Conservation (phyloP, 1,284 basidiomycete species). For the Rugiboletus extremiorientalis region DNA sequence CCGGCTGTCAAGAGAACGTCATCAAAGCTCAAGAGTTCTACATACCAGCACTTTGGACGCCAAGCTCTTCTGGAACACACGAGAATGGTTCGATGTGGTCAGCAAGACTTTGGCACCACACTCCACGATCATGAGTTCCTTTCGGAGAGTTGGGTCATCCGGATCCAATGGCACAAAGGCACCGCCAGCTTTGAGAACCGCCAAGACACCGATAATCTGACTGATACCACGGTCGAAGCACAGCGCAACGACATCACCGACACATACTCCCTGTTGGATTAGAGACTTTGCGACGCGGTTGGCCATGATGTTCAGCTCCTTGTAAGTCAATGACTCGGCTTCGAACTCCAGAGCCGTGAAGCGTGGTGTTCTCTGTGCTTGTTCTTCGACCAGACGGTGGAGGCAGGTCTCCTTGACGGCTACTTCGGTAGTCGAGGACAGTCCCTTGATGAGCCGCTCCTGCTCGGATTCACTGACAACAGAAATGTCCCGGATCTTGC, state of each 20-base stretch:
- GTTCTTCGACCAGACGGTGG: conserved; percentile 27
- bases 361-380: conserved; percentile 21
- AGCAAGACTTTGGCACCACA: conserved; percentile 30
- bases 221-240: conserved; percentile 31
- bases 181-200: conserved; percentile 35
- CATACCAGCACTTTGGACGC: conserved; percentile 26
- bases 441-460: conserved; percentile 26
- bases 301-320: conserved; percentile 24
- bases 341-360: conserved; percentile 29
- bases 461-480: conserved; percentile 25
- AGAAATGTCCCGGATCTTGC: conserved; percentile 28
- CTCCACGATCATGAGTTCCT: conserved; percentile 30
- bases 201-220: conserved; percentile 33
- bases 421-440: conserved; percentile 20
- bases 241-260: conserved; percentile 30
- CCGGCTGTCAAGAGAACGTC: background rate
- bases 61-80: conserved; percentile 22
- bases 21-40: background rate
- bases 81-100: conserved; percentile 26
- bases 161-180: conserved; percentile 33
- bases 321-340: conserved; percentile 25
- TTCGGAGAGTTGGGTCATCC: conserved; percentile 32
- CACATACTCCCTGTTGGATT: conserved; percentile 23
- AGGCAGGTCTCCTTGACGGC: conserved; percentile 19
- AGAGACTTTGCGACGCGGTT: conserved; percentile 29